Conservation (phyloP, 371 early-diverging fungal genomes). For the Mortierella sp. region DNA sequence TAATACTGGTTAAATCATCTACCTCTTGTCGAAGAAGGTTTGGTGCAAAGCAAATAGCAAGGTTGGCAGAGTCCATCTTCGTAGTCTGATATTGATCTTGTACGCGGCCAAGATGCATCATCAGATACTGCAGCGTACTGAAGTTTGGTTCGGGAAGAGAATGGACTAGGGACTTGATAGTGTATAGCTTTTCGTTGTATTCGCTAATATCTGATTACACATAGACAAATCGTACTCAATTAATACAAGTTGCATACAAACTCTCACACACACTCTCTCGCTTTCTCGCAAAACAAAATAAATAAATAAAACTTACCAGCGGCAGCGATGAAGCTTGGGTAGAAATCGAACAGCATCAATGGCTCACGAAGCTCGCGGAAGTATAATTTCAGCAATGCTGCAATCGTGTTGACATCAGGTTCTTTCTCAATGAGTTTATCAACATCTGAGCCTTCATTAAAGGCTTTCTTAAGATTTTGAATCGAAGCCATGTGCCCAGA, state of each 20-base stretch:
- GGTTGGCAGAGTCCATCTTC: slow-evolving; percentile 89
- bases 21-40: slow-evolving; percentile 65
- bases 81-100: slow-evolving; percentile 75
- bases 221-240: neutral
- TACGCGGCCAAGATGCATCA: slow-evolving; percentile 78
- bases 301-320: slow-evolving; percentile 68
- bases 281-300: neutral
- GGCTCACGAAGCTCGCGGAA: slow-evolving; percentile 87
- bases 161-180: slow-evolving; percentile 78
- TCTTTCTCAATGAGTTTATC: slow-evolving; percentile 62
- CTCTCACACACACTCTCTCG: too few species aligned
- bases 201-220: slow-evolving; percentile 68
- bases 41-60: slow-evolving; percentile 87
- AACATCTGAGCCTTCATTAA: slow-evolving; percentile 68
- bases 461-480: slow-evolving; percentile 71
- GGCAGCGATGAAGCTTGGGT: slow-evolving; percentile 82
- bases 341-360: slow-evolving; percentile 81
- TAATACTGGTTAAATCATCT: slow-evolving; percentile 66
- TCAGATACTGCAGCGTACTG: slow-evolving; percentile 76
- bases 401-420: slow-evolving; percentile 82
- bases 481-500: slow-evolving; percentile 83
- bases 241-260: neutral
- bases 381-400: slow-evolving; percentile 84
- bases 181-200: slow-evolving; percentile 80
- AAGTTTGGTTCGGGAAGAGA: slow-evolving; percentile 78